Evolutionary conservation across 1,284 basidiomycete species (phyloP), one percentile per base, ranked within the genome.

Genomic region (Stygiomarasmius scandens): DNA sequence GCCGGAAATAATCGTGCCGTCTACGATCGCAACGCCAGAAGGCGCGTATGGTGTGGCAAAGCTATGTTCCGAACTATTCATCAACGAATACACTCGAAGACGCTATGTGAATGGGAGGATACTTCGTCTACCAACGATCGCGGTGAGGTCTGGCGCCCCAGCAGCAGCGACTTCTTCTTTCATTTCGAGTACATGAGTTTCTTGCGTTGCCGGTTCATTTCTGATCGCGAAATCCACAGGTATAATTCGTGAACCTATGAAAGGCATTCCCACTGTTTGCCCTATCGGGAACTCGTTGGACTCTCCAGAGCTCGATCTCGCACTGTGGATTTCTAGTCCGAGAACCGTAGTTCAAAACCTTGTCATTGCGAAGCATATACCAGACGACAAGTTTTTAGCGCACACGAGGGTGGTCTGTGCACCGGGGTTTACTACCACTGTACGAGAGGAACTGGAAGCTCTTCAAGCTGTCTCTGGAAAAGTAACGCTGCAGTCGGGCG

Each of bases 31-130:
- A 3, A 78, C 81, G 3, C 83, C 85, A 2, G 78, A 84, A 60
- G 74, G 83, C 44, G 79, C 82, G 19, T 87, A 87, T 66, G 85
- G 85, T 11, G 76, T 80, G 62, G 80, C 74, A 34, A 86, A 87
- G 68, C 77, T 83, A 46, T 77, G 80, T 20, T 76, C 77, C n/a
- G 86, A 89, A 70, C 71, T 86, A 29, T 76, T 85, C 60, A 76
- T 83, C 24, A 87, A 85, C 70, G 86, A 89, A 64, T 87, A 83
- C 66, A 78, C 83, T 1, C 79, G 86, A n/a, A 76, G 84, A 47
- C 83, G 84, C 2, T 83, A 82, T 62, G 67, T 87, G 48, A 84
- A 87, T 62, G 85, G 84, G 16, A 79, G 84, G 27, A 82, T 86
- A 61, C 69, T 87, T 38, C 82, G 85, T 36, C 74, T 87, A 1